Evolutionary conservation across 164 flowering plant genomes (phyloP).

Genomic region (Brasenia schreberi): DNA sequence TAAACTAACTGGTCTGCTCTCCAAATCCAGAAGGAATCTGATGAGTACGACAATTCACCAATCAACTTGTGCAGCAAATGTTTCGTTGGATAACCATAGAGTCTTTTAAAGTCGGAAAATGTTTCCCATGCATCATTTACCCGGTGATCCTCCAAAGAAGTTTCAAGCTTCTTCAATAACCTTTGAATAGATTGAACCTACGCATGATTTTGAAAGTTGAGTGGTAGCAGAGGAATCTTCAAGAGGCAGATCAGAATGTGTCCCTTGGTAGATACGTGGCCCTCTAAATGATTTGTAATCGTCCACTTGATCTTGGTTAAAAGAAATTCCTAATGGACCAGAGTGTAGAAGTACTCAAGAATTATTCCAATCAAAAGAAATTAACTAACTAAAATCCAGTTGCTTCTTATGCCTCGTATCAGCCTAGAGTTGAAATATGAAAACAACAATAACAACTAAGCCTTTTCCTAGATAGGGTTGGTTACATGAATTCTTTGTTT

Average conservation of each 20-base stretch:
- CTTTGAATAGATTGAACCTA: conserved; percentile 24
- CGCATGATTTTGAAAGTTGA: conserved; percentile 13
- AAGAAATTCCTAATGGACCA: background rate
- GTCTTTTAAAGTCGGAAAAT: conserved; percentile 34
- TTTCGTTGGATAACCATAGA: conserved; percentile 45
- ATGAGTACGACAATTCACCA: conserved; percentile 42
- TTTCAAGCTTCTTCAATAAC: conserved; percentile 46
- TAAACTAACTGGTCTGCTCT: conserved; percentile 50
- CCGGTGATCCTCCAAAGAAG: conserved; percentile 29
- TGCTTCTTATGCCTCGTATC: too few relatives aligned
- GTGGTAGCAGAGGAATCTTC: too few relatives aligned
- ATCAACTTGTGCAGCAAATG: conserved; percentile 28
- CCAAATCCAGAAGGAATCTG: conserved; percentile 32
- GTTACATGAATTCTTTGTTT: too few relatives aligned
- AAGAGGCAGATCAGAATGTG: background rate
- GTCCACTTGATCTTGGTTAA: background rate
- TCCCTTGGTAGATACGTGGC: background rate
- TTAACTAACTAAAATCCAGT: too few relatives aligned
- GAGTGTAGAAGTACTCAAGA: background rate
- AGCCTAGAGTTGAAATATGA: too few relatives aligned
- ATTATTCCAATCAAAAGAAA: too few relatives aligned
- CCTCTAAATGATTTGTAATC: background rate
- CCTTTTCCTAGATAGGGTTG: too few relatives aligned
- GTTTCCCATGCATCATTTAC: conserved; percentile 55
- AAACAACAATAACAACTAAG: too few relatives aligned